phyloP scores from a whole-genome alignment of 2,329 filamentous ascomycete species.

The Triangularia verruculosa region DNA sequence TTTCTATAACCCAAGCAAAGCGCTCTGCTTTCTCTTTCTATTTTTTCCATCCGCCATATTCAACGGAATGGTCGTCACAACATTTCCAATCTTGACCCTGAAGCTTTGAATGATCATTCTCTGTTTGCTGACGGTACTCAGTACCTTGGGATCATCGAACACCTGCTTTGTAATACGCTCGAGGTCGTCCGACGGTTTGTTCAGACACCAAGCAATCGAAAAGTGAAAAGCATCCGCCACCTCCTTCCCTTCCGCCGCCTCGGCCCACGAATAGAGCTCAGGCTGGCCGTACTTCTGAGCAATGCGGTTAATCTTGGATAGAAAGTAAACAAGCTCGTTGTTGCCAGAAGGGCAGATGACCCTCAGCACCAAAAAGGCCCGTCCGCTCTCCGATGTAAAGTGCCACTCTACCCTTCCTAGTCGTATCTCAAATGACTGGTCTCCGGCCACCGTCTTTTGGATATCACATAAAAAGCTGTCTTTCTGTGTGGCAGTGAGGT shows the following conservation, averaged over 20 bases:
- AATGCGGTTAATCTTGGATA: conserved; percentile 64
- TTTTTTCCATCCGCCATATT: conserved; percentile 1
- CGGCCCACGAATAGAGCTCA: conserved; percentile 58
- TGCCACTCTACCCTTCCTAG: conserved; percentile 44
- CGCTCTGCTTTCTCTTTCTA: not conserved
- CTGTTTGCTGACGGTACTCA: conserved; percentile 40
- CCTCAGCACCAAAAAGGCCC: conserved; percentile 81
- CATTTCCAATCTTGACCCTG: conserved; percentile 74
- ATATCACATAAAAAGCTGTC: conserved; percentile 63
- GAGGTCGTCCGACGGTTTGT: conserved; percentile 47
- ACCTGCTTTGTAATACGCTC: conserved; percentile 35
- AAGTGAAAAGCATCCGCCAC: conserved; percentile 68
- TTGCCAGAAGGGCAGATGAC: conserved; percentile 44
- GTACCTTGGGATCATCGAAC: conserved; percentile 27
- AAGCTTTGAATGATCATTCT: conserved; percentile 58
- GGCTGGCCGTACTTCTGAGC: conserved; percentile 63
- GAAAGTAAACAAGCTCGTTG: conserved; percentile 58
- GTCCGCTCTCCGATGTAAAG: conserved; percentile 55
- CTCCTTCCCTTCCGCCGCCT: conserved; percentile 15
- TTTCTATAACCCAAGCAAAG: conserved; percentile 18
- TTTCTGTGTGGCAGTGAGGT: conserved; percentile 69
- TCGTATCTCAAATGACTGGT: not conserved
- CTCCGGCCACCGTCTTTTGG: not conserved
- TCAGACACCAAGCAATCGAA: conserved; percentile 81
- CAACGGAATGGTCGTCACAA: conserved; percentile 40